phyloP scores from a whole-genome alignment of 2,329 filamentous ascomycete genomes.

The Aschersonia sp. region DNA sequence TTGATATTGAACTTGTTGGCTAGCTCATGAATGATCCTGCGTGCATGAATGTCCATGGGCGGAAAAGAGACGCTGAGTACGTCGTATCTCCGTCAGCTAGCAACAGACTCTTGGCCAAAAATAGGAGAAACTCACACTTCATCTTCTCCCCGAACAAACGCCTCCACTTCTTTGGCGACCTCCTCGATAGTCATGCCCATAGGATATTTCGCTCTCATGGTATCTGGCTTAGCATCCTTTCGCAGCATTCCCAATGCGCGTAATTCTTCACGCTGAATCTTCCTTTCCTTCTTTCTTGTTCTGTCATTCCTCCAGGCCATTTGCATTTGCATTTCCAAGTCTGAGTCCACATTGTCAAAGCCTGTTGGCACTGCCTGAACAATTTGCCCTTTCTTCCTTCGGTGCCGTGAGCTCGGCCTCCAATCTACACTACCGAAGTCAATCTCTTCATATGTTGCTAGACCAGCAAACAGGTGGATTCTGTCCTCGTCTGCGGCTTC shows the following conservation, averaged over 20 bases:
- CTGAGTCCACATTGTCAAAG: slow-evolving; percentile 47
- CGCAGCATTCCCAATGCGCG: slow-evolving; percentile 53
- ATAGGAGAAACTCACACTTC: slow-evolving; percentile 39
- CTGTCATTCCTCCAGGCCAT: slow-evolving; percentile 52
- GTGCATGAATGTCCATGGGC: slow-evolving; percentile 66
- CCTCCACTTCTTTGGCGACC: slow-evolving; percentile 56
- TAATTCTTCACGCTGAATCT: slow-evolving; percentile 54
- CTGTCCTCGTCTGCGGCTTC: background rate
- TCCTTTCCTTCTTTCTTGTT: slow-evolving; percentile 55
- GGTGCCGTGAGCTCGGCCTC: slow-evolving; percentile 6
- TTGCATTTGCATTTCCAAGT: slow-evolving; percentile 46
- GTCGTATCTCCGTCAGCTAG: background rate
- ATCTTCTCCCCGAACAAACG: slow-evolving; percentile 50
- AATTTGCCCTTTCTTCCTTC: slow-evolving; percentile 29
- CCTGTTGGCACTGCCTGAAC: slow-evolving; percentile 33
- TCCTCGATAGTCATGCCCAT: slow-evolving; percentile 57
- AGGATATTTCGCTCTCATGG: slow-evolving; percentile 57
- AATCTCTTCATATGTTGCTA: background rate
- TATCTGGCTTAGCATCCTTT: slow-evolving; percentile 36
- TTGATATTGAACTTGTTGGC: slow-evolving; percentile 63
- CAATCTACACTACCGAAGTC: background rate
- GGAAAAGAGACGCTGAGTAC: slow-evolving; percentile 45
- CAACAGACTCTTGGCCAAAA: background rate
- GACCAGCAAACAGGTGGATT: too few relatives aligned
- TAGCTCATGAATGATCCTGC: slow-evolving; percentile 68